A percentile compares a stretch with the other conserved stretches of the same genome.
These are phyloP conservation scores for Hygrocybe punicea DNA, from an alignment of 768 basidiomycete genomes.

Conservation along the genomic window DNA sequence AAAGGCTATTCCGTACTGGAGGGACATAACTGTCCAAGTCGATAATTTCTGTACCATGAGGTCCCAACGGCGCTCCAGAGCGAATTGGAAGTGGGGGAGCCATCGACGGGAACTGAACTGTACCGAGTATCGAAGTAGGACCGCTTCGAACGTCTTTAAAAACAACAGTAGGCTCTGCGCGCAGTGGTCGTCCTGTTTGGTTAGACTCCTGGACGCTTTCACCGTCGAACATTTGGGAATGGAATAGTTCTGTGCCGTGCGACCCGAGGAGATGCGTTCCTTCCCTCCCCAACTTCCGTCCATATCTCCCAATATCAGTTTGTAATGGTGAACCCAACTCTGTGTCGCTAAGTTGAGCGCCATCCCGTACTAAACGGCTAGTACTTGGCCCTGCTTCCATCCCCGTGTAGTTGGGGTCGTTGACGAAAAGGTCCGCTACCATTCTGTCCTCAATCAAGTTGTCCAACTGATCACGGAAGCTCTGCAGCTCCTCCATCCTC, in stretches of 20 bases:
- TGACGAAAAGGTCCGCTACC: not conserved
- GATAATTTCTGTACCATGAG: not conserved
- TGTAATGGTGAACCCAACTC: not conserved
- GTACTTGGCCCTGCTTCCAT: not conserved
- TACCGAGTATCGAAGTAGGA: not conserved
- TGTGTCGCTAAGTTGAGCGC: not conserved
- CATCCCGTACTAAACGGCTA: not conserved
- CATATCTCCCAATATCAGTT: not conserved
- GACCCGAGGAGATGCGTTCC: constrained; percentile 1
- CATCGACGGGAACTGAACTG: not conserved
- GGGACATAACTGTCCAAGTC: not conserved
- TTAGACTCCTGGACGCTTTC: not conserved
- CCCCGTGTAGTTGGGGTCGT: not conserved
- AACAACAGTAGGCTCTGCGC: not conserved
- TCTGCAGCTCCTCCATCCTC: not conserved
- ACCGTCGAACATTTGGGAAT: not conserved
- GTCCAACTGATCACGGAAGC: not conserved
- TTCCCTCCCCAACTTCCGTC: not conserved
- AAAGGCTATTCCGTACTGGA: not conserved
- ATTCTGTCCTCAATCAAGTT: not conserved
- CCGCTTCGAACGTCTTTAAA: not conserved
- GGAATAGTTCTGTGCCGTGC: not conserved
- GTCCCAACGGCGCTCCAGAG: not conserved
- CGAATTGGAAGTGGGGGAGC: not conserved
- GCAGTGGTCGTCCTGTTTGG: not conserved